Evolutionary conservation across 2,329 filamentous ascomycete genomes (phyloP), one percentile per base, ranked within the genome.

Genomic region (Pseudocercospora musae): DNA sequence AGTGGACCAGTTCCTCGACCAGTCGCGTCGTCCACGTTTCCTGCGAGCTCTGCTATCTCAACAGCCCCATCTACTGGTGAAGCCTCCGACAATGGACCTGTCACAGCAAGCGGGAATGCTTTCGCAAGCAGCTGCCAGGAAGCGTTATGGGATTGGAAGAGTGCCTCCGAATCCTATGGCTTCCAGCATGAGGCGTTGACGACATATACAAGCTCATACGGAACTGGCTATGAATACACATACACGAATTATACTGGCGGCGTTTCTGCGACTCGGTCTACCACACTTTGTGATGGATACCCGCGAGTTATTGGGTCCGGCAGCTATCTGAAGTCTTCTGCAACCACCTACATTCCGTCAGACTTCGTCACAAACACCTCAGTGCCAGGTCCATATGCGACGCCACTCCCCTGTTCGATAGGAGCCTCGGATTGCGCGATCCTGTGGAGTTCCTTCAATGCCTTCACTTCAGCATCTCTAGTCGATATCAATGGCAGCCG

Each of bases 211-310:
- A 53, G 29, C 53, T 25, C 57, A 40, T 49, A 27, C 54, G 54
- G 13, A n/a, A 46, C 33, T 31, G 49, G 40, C 54, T 46, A 15
- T 11, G 27, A 25, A 7, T 31, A 40, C 48, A 49, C 48, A 23
- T 59, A 49, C 49, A 40, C 37, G 10, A 27, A 33, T 15, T 50
- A 40, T 33, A 27, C 46, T 11, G 52, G 40, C 6, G 20, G n/a
- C 11, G 59, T 62, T 7, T 52, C n/a, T 9, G 63, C 60, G 13
- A 57, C 58, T 20, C 54, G 64, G n/a, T 15, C 60, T 18, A 64
- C 59, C 3, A 69, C 64, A 4, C 63, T 70, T 4, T 70, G 69
- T 44, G 69, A 70, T 63, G 69, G 69, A 10, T 60, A 67, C 37
- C 65, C 68, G 3, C 50, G 69, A 15, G 66, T 62, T 2, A 60